Percentiles rank a stretch among this genome's conserved stretches.
These are phyloP conservation scores for Dictyostelium capitatum DNA, from an alignment of 78 protist genomes.

Conservation along the genomic window DNA sequence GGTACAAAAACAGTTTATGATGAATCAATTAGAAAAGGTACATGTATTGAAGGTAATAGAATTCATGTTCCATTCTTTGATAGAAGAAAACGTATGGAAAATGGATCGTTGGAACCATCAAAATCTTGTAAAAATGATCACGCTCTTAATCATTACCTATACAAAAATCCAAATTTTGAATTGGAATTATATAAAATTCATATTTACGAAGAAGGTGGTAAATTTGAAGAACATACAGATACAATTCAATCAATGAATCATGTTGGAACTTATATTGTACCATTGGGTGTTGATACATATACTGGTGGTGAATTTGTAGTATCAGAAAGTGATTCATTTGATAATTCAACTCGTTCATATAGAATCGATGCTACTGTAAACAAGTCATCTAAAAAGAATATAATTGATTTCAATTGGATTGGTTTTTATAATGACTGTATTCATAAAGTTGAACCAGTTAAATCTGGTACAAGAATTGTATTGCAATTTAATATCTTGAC, in stretches of 20 bases:
- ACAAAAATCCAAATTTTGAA: background rate
- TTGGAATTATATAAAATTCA: background rate
- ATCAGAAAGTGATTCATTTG: background rate
- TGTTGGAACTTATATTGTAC: background rate
- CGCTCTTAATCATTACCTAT: background rate
- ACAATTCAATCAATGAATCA: background rate
- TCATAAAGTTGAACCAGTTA: background rate
- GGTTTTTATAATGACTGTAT: background rate
- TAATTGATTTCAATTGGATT: background rate
- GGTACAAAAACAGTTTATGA: background rate
- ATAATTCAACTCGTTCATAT: background rate
- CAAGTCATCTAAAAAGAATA: no score
- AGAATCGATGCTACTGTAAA: background rate
- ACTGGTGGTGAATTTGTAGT: background rate
- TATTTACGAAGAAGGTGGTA: background rate
- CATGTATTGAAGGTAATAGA: background rate
- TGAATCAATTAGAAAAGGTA: background rate
- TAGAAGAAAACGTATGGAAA: no score
- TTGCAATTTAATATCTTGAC: background rate
- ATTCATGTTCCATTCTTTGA: no score
- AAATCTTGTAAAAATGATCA: no score
- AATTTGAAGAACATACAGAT: constrained; percentile 15
- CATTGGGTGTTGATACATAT: background rate
- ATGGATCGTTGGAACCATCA: no score
- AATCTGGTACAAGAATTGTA: background rate